A percentile compares a stretch with the other conserved stretches of the same genome.
Evolutionary conservation across 2,329 filamentous ascomycete genomes (phyloP).

Genomic region (Gliomastix tumulicola): DNA sequence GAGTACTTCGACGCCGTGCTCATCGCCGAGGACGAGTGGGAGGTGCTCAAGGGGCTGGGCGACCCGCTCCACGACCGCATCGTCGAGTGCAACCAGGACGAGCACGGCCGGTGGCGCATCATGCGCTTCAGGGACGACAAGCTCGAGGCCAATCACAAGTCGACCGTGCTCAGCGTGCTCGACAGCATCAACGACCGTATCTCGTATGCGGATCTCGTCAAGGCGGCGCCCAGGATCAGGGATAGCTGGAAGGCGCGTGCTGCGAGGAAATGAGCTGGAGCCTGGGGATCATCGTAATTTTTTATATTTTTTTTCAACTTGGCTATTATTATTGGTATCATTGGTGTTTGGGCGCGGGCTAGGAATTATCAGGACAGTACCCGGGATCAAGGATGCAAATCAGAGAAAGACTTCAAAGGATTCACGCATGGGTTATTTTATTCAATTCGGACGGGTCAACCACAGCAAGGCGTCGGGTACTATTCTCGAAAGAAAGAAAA

Average conservation of each 20-base stretch:
- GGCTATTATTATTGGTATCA: too few relatives aligned
- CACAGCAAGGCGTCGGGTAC: too few relatives aligned
- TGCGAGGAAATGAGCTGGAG: neutral
- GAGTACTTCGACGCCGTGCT: constrained; percentile 59
- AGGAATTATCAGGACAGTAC: too few relatives aligned
- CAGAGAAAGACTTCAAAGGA: too few relatives aligned
- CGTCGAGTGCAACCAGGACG: constrained; percentile 83
- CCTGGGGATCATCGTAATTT: too few relatives aligned
- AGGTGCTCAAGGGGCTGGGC: constrained; percentile 63
- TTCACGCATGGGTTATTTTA: too few relatives aligned
- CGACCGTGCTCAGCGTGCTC: constrained; percentile 76
- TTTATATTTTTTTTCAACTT: too few relatives aligned
- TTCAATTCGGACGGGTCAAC: too few relatives aligned
- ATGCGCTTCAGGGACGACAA: constrained; percentile 93
- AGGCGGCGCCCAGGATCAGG: constrained; percentile 62
- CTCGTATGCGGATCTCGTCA: constrained; percentile 72
- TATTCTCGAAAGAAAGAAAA: too few relatives aligned
- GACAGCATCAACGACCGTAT: constrained; percentile 86
- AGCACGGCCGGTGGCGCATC: constrained; percentile 71
- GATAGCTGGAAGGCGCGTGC: constrained; percentile 62
- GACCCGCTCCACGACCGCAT: constrained; percentile 80
- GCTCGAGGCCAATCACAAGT: constrained; percentile 79
- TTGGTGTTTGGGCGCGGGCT: too few relatives aligned
- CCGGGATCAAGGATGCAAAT: too few relatives aligned
- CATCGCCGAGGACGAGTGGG: constrained; percentile 76